Percentiles rank a stretch among this genome's conserved stretches.
Evolutionary conservation across 257 asterid species (phyloP).

Genomic region (Anisodus acutangulus): DNA sequence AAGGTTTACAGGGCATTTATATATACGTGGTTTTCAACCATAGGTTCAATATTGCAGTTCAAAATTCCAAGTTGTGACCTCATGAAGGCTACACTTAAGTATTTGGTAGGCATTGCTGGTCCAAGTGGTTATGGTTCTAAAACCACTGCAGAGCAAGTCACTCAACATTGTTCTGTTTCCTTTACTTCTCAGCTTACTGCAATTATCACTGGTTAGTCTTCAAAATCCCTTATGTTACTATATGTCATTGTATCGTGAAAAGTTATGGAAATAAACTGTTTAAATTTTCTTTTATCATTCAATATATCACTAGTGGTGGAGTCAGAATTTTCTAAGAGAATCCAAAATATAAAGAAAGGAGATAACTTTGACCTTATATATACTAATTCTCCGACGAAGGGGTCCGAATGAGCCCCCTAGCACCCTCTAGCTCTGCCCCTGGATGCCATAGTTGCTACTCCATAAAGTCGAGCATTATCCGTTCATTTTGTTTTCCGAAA

Average conservation of each 20-base stretch:
- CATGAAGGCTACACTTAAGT: slow-evolving; percentile 73
- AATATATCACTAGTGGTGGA: too few relatives aligned
- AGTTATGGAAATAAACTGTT: not conserved
- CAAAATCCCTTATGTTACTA: too few relatives aligned
- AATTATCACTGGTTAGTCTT: slow-evolving; percentile 72
- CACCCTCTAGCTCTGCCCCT: too few relatives aligned
- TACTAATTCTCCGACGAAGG: too few relatives aligned
- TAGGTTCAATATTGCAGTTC: slow-evolving; percentile 41
- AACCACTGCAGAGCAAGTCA: slow-evolving; percentile 69
- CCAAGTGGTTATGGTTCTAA: slow-evolving; percentile 82
- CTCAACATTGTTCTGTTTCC: slow-evolving; percentile 42
- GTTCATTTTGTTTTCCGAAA: not conserved
- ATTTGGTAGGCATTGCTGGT: slow-evolving; percentile 76
- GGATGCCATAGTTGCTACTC: too few relatives aligned
- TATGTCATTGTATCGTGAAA: not conserved
- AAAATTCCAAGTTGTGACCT: slow-evolving; percentile 25
- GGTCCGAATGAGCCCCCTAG: too few relatives aligned
- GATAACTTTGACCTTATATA: too few relatives aligned
- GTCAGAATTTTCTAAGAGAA: too few relatives aligned
- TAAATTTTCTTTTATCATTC: too few relatives aligned
- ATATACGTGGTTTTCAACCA: slow-evolving; percentile 53
- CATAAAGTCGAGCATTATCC: not conserved
- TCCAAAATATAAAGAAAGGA: too few relatives aligned
- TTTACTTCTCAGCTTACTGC: slow-evolving; percentile 59
- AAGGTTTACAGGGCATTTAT: slow-evolving; percentile 52